Percentiles rank a stretch among this genome's conserved stretches.
These are phyloP conservation scores for Fusarium musae DNA, from an alignment of 2,329 filamentous ascomycete genomes.

Conservation along the genomic window DNA sequence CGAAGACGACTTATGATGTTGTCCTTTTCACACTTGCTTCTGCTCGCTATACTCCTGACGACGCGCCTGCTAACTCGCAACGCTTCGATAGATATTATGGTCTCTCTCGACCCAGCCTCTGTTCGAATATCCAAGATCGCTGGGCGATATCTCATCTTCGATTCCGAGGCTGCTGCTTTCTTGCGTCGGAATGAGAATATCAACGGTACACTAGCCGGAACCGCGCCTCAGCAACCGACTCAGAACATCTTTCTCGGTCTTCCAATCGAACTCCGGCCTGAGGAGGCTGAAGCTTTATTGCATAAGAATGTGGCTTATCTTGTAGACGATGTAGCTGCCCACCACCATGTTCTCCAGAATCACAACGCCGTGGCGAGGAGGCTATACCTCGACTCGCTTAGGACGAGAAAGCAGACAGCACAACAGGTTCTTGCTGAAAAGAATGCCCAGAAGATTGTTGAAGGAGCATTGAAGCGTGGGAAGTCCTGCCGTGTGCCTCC, in stretches of 20 bases:
- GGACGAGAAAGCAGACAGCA: constrained; percentile 55
- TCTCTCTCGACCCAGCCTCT: constrained; percentile 48
- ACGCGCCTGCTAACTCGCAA: constrained; percentile 35
- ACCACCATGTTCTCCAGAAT: constrained; percentile 71
- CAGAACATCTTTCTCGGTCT: constrained; percentile 94
- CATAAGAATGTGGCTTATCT: constrained; percentile 81
- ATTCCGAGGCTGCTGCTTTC: constrained; percentile 80
- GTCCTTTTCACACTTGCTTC: constrained; percentile 18
- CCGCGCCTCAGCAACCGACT: constrained; percentile 89
- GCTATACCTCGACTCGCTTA: constrained; percentile 71
- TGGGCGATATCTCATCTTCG: constrained; percentile 89
- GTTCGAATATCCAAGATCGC: constrained; percentile 85
- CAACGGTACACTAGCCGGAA: constrained; percentile 86
- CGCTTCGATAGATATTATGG: constrained; percentile 37
- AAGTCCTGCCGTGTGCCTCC: constrained; percentile 3
- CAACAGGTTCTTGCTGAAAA: constrained; percentile 55
- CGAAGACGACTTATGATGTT: constrained; percentile 58
- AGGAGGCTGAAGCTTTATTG: constrained; percentile 86
- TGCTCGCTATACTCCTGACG: constrained; percentile 8
- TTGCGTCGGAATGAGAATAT: constrained; percentile 85
- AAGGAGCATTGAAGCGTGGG: constrained; percentile 40
- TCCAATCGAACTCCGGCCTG: constrained; percentile 88
- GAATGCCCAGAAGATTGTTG: constrained; percentile 50
- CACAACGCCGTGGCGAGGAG: constrained; percentile 67
- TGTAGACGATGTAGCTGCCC: constrained; percentile 80